These are phyloP conservation scores for Ambispora gerdemannii DNA, from an alignment of 192 early-diverging fungal species.

Conservation along the genomic window DNA sequence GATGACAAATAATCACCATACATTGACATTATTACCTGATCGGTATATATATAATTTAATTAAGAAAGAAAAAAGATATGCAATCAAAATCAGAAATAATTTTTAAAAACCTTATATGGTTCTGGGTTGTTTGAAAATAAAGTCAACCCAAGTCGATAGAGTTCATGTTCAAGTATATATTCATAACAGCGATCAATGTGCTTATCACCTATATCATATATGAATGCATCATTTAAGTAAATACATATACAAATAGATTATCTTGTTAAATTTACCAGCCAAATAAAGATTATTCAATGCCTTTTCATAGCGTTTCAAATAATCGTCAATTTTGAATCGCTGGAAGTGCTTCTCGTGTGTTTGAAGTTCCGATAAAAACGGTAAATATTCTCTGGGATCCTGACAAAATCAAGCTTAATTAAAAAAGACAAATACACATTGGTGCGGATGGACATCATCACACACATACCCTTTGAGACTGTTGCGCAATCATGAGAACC, in stretches of 20 bases:
- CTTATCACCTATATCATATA: conserved; percentile 34
- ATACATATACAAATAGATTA: background rate
- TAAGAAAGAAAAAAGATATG: background rate
- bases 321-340: conserved; percentile 83
- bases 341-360: conserved; percentile 75
- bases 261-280: conserved; percentile 31
- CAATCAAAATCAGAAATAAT: background rate
- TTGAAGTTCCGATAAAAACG: conserved; percentile 80
- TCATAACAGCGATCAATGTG: conserved; percentile 56
- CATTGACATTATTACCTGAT: conserved; percentile 8
- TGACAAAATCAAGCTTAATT: conserved; percentile 18
- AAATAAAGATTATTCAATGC: conserved; percentile 70
- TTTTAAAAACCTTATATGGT: conserved; percentile 46
- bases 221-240: background rate
- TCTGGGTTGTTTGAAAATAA: conserved; percentile 48
- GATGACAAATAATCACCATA: conserved; percentile 66
- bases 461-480: conserved; percentile 75
- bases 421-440: too few species aligned
- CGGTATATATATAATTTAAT: background rate
- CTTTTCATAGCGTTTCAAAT: conserved; percentile 64
- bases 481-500: conserved; percentile 94
- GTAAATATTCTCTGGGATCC: conserved; percentile 94
- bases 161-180: conserved; percentile 63
- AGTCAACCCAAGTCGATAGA: conserved; percentile 60
- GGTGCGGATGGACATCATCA: too few species aligned